Conservation (phyloP, 805 yeast species). For the Yarrowia yakushimensis region DNA sequence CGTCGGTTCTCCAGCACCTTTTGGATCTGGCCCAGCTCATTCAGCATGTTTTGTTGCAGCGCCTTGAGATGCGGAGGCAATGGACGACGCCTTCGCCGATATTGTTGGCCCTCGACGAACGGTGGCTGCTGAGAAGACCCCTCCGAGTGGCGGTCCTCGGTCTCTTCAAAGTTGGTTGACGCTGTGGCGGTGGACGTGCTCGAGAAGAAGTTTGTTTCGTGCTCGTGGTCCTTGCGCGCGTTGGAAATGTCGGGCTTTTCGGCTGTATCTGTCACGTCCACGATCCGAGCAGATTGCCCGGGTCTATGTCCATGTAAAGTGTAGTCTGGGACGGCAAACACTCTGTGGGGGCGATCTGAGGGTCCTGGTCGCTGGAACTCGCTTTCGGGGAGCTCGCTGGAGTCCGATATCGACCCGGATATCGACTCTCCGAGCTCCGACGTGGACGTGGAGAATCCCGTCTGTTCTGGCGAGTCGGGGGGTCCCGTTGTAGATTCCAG, state of each 20-base stretch:
- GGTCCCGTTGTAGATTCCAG: too few species aligned
- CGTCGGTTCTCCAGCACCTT: conserved; percentile 1
- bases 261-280: conserved; percentile 5
- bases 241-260: conserved; percentile 6
- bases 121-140: not conserved
- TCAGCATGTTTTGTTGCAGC: conserved; percentile 12
- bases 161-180: not conserved
- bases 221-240: not conserved
- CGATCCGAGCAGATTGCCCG: not conserved
- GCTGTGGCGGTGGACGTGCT: not conserved
- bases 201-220: not conserved
- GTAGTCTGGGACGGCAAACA: not conserved
- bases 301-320: too few species aligned
- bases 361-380: not conserved
- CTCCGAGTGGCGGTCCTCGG: not conserved
- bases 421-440: not conserved
- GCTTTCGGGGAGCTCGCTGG: not conserved
- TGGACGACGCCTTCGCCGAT: conserved; percentile 3
- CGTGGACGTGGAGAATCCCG: not conserved
- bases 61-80: conserved; percentile 7
- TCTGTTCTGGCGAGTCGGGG: not conserved
- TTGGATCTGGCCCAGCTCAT: conserved; percentile 20
- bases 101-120: not conserved
- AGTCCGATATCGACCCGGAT: not conserved
- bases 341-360: not conserved